Conservation (phyloP, 495 filamentous ascomycete genomes). For the Talaromyces thailandensis region DNA sequence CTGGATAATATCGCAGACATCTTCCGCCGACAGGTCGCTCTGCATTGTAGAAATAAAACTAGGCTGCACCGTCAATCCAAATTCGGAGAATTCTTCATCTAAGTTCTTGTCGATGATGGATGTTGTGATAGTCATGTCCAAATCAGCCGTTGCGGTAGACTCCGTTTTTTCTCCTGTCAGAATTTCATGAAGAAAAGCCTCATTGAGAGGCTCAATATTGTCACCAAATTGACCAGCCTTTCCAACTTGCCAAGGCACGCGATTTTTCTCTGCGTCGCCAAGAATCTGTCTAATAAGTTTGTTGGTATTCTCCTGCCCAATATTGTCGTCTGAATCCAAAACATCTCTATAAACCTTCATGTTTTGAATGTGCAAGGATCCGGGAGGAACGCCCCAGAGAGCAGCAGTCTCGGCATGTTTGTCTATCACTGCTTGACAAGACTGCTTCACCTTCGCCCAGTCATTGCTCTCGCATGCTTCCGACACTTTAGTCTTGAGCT, state of each 20-base stretch:
- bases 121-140: neutral
- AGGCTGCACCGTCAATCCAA: neutral
- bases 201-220: constrained; percentile 15
- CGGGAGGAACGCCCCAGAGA: constrained; percentile 1
- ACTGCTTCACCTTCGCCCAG: neutral
- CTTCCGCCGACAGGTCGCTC: constrained; percentile 9
- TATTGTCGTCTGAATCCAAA: neutral
- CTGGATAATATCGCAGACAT: constrained; percentile 11
- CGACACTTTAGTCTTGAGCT: constrained; percentile 2
- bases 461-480: neutral
- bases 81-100: constrained; percentile 3
- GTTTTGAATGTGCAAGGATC: neutral
- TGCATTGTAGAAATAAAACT: constrained; percentile 4
- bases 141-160: neutral
- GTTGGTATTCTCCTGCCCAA: neutral
- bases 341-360: constrained; percentile 4
- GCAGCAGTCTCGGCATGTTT: constrained; percentile 3
- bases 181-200: constrained; percentile 13
- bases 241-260: constrained; percentile 18
- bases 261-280: constrained; percentile 14
- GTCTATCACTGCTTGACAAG: constrained; percentile 4
- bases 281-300: constrained; percentile 6
- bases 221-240: constrained; percentile 12
- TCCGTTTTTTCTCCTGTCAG: constrained; percentile 7
- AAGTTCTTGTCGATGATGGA: neutral